These are phyloP conservation scores for Novymonas esmeraldas DNA, from an alignment of 208 protist species.

Conservation along the genomic window DNA sequence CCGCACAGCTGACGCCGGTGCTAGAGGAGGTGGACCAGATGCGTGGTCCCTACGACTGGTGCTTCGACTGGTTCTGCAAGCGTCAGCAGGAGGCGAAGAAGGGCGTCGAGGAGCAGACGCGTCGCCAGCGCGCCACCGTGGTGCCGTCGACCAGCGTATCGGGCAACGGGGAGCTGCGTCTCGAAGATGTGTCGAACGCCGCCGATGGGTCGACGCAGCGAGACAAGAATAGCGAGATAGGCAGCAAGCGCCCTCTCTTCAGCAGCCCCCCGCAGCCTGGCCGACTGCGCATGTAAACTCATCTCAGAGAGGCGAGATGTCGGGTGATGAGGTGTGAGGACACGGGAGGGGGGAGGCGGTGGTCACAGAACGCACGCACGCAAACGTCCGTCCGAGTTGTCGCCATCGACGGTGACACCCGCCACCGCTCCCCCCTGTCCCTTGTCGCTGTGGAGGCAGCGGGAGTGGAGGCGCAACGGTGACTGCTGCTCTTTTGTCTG, in stretches of 20 bases:
- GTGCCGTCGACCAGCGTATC: neutral
- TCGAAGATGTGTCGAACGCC: slow-evolving; percentile 23
- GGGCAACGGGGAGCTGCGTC: slow-evolving; percentile 7
- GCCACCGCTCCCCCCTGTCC: too few relatives aligned
- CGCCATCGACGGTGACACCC: too few relatives aligned
- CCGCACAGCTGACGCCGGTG: slow-evolving; percentile 15
- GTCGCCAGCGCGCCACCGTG: neutral
- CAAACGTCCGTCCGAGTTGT: too few relatives aligned
- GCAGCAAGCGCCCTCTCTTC: slow-evolving; percentile 28
- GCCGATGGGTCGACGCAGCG: slow-evolving; percentile 4
- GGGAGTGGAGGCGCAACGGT: too few relatives aligned
- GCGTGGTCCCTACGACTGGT: slow-evolving; percentile 70
- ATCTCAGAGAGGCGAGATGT: too few relatives aligned
- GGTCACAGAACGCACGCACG: too few relatives aligned
- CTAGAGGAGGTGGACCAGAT: slow-evolving; percentile 33
- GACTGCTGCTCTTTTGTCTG: neutral
- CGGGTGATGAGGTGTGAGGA: neutral
- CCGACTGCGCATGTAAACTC: slow-evolving; percentile 5
- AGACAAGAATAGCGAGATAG: slow-evolving; percentile 15
- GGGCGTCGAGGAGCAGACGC: slow-evolving; percentile 16
- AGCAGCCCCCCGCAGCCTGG: neutral
- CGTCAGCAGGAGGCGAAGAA: slow-evolving; percentile 51
- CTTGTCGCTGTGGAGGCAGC: too few relatives aligned
- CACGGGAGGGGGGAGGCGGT: neutral
- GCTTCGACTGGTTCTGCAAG: slow-evolving; percentile 89